Base-by-base conservation (phyloP, 2,329 filamentous ascomycete genomes). In the Trichoderma guizhouense region DNA sequence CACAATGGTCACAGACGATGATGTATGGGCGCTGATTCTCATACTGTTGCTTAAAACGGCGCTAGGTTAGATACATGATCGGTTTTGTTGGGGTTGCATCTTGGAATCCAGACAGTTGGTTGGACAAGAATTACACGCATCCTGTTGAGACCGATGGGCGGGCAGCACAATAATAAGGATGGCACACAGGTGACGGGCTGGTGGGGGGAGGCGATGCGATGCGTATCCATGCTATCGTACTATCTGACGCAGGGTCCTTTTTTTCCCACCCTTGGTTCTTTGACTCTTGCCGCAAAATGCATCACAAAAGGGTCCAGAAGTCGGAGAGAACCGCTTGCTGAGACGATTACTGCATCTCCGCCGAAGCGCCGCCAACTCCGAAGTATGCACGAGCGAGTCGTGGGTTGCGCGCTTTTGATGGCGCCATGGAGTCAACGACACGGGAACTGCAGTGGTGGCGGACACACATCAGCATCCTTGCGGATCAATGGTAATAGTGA, bases 1-100 rank as follows among this genome's bases (percentile, higher is more conserved):
- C 70, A 69, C 70, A 32, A 61, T 61, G 70, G 64, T 69, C 62
- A 71, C 69, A 71, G 69, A 65, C 28, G n/a, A 71, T 60, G 47
- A 60, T 57, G 69, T 30, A 62, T 64, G 60, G 18, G 58, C 24
- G 43, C 26, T 34, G 34, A 15, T 28, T 11, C 5, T 9, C 7
- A 57, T 7, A 57, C 30, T 57, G 64, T 57, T 61, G 34, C 65
- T 47, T 47, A 69, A 69, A 69, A 60, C 14, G 30, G 34, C 65
- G 26, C 32, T 28, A 58, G 43, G 36, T 36, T 61, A 36, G 28
- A 43, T 39, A 47, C 39, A 11, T 51, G 26, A 61, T 12, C 7
- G 18, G 18, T 60, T 69, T 61, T 69, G 66, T 69, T 60, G 66
- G 55, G 55, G 32, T 18, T 55, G 30, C 53, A 30, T 36, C 26